Evolutionary conservation across 768 basidiomycete genomes (phyloP).

Genomic region (Pisolithus tinctorius): DNA sequence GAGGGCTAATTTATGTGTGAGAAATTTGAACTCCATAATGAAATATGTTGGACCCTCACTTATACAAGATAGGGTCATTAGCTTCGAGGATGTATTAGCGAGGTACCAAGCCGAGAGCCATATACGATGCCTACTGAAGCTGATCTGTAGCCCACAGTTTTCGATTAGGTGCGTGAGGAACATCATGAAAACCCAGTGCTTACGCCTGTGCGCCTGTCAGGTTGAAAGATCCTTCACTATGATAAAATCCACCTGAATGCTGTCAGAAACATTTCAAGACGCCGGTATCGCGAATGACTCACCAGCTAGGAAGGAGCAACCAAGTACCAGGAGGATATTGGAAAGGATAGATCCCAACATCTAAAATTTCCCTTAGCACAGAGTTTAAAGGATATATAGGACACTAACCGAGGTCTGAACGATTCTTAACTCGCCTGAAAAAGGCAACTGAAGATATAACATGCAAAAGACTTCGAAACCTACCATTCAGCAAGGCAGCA

Average conservation of each 20-base stretch:
- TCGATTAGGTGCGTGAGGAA: neutral
- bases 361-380: slow-evolving; percentile 27
- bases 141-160: slow-evolving; percentile 16
- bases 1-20: slow-evolving; percentile 42
- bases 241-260: slow-evolving; percentile 54
- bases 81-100: slow-evolving; percentile 43
- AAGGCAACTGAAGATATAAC: slow-evolving; percentile 3
- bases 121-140: slow-evolving; percentile 28
- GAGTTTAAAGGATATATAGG: neutral
- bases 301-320: slow-evolving; percentile 86
- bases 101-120: slow-evolving; percentile 24
- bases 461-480: slow-evolving; percentile 3
- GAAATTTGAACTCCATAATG: slow-evolving; percentile 1
- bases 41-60: slow-evolving; percentile 40
- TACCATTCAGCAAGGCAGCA: slow-evolving; percentile 75
- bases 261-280: neutral
- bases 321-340: slow-evolving; percentile 84
- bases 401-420: slow-evolving; percentile 79
- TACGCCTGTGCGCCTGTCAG: slow-evolving; percentile 84
- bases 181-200: slow-evolving; percentile 20
- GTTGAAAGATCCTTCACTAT: slow-evolving; percentile 66
- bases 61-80: slow-evolving; percentile 84
- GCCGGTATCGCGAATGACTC: slow-evolving; percentile 3
- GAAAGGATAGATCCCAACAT: slow-evolving; percentile 90
- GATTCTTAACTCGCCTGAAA: slow-evolving; percentile 71